Evolutionary conservation across 768 basidiomycete genomes (phyloP).

Genomic region (Suillus lakei): DNA sequence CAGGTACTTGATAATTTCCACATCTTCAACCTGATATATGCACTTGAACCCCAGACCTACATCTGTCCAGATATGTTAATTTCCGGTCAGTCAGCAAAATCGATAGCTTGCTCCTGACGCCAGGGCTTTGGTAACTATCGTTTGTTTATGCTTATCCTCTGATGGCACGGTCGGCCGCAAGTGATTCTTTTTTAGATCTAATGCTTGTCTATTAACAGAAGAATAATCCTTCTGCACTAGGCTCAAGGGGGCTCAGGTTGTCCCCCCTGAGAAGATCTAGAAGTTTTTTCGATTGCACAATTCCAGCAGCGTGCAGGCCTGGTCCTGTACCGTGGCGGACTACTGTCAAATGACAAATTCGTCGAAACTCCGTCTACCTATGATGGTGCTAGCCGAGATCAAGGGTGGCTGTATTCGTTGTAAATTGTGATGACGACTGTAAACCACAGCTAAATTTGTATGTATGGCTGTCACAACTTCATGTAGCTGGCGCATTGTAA

Average conservation of each 20-base stretch:
- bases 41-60: neutral
- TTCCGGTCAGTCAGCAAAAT: conserved; percentile 21
- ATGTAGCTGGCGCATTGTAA: conserved; percentile 23
- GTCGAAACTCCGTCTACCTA: conserved; percentile 1
- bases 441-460: conserved; percentile 32
- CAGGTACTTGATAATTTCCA: neutral
- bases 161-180: conserved; percentile 10
- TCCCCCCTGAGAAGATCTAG: conserved; percentile 7
- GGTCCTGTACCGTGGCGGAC: neutral
- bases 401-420: conserved; percentile 22
- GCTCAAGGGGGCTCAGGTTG: neutral
- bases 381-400: conserved; percentile 2
- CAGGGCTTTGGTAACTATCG: conserved; percentile 19
- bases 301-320: conserved; percentile 4
- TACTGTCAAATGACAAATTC: conserved; percentile 4
- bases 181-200: conserved; percentile 2
- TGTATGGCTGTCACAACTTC: conserved; percentile 25
- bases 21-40: neutral
- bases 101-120: conserved; percentile 16
- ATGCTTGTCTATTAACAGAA: conserved; percentile 8
- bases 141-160: conserved; percentile 8
- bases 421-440: conserved; percentile 33
- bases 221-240: conserved; percentile 7
- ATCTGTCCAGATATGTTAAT: conserved; percentile 32
- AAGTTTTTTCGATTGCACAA: conserved; percentile 2